Percentiles rank a stretch among this genome's conserved stretches.
These are phyloP conservation scores for Penicillium sp. DNA, from an alignment of 2,329 filamentous ascomycete genomes.

Conservation along the genomic window DNA sequence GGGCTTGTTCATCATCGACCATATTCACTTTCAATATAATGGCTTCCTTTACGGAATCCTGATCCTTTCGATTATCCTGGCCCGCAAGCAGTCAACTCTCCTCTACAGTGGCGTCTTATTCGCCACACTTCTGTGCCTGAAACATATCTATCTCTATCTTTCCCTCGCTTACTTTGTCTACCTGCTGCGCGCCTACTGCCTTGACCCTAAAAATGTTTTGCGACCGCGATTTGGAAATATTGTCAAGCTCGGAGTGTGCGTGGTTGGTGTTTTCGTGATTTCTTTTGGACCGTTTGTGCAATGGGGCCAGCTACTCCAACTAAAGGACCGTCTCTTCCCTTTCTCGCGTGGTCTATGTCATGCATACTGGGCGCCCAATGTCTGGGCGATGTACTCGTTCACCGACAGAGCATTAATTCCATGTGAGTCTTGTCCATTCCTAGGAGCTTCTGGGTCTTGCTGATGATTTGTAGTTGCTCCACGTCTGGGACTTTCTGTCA, in stretches of 20 bases:
- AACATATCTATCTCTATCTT: constrained; percentile 97
- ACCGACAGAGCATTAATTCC: constrained; percentile 77
- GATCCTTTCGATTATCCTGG: constrained; percentile 79
- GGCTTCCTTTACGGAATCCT: constrained; percentile 92
- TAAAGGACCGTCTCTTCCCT: constrained; percentile 82
- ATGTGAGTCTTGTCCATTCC: constrained; percentile 52
- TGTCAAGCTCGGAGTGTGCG: constrained; percentile 73
- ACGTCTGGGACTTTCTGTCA: constrained; percentile 69
- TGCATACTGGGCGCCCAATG: constrained; percentile 96
- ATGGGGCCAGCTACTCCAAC: constrained; percentile 77
- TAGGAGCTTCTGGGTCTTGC: constrained; percentile 9
- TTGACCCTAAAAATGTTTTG: constrained; percentile 73
- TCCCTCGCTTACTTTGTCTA: constrained; percentile 95
- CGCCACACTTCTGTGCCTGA: constrained; percentile 82
- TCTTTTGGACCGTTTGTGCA: constrained; percentile 87
- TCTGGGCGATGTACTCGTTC: constrained; percentile 97
- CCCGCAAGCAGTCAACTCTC: constrained; percentile 70
- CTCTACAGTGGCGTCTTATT: constrained; percentile 79
- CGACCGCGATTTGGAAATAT: constrained; percentile 73
- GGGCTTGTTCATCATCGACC: constrained; percentile 92
- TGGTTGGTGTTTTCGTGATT: constrained; percentile 67
- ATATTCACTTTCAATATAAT: constrained; percentile 99
- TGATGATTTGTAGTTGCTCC: constrained; percentile 66
- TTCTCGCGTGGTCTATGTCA: constrained; percentile 93
- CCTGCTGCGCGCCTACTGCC: constrained; percentile 82